Evolutionary conservation across 176 grass and related monocot species (phyloP).

Genomic region (Themeda triandra): DNA sequence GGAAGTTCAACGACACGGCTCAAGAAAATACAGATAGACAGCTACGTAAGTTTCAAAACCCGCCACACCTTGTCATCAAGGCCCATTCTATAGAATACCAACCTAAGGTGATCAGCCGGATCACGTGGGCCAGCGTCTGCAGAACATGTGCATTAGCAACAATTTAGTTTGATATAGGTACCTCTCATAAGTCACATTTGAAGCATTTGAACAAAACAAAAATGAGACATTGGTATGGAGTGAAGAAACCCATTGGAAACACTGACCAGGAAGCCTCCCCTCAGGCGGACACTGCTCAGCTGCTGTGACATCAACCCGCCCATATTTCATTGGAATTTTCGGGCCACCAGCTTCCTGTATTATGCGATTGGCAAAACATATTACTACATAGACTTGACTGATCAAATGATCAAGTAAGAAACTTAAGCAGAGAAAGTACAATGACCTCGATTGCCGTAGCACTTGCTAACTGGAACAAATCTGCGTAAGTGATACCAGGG

Average conservation of each 20-base stretch:
- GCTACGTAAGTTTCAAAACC: not conserved
- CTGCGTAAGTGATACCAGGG: conserved; percentile 71
- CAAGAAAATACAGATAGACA: not conserved
- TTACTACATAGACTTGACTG: not conserved
- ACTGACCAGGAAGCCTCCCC: conserved; percentile 84
- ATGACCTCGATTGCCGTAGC: conserved; percentile 93
- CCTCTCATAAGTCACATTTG: not conserved
- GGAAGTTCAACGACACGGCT: not conserved
- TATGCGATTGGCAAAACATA: conserved; percentile 21
- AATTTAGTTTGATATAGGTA: conserved; percentile 23
- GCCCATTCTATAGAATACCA: conserved; percentile 96
- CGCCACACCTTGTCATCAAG: conserved; percentile 81
- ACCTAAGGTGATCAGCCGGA: conserved; percentile 74
- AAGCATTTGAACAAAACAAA: not conserved
- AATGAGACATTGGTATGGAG: not conserved
- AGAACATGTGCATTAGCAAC: conserved; percentile 11
- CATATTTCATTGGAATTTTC: conserved; percentile 92
- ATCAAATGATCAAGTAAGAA: not conserved
- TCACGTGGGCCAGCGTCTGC: conserved; percentile 76
- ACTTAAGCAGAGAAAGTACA: conserved; percentile 18
- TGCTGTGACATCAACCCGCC: conserved; percentile 71
- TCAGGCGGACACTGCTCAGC: conserved; percentile 86
- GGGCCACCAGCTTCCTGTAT: conserved; percentile 86
- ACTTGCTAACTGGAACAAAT: conserved; percentile 97
- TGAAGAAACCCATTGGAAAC: conserved; percentile 8